phyloP scores from a whole-genome alignment of 2,329 filamentous ascomycete genomes.

The Penicillium fuscoglaucum region DNA sequence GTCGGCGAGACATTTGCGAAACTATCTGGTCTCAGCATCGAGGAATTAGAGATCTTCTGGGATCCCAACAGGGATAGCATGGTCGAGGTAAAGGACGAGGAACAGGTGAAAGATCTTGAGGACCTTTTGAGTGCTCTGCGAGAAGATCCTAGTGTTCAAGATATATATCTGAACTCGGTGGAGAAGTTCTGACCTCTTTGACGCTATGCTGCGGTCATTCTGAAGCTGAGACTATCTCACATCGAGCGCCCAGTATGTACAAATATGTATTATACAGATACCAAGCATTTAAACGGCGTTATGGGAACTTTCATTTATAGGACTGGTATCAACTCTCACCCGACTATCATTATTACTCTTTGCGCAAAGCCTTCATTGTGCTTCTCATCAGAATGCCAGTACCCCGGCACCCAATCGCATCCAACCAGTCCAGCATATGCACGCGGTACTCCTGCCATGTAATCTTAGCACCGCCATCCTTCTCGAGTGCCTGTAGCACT shows the following conservation, averaged over 20 bases:
- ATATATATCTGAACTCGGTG: slow-evolving; percentile 69
- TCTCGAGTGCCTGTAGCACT: slow-evolving; percentile 63
- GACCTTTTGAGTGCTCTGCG: slow-evolving; percentile 56
- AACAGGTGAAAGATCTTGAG: slow-evolving; percentile 58
- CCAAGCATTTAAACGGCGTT: slow-evolving; percentile 18
- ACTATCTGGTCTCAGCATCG: slow-evolving; percentile 64
- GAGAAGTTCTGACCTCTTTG: slow-evolving; percentile 25
- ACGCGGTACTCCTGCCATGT: slow-evolving; percentile 74
- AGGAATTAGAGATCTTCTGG: slow-evolving; percentile 81
- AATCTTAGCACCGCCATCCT: slow-evolving; percentile 65
- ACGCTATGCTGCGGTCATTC: background rate
- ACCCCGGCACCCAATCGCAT: slow-evolving; percentile 63
- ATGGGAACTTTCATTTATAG: background rate
- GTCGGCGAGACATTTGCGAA: slow-evolving; percentile 65
- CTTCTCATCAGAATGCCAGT: slow-evolving; percentile 73
- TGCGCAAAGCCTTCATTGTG: slow-evolving; percentile 74
- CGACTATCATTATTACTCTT: slow-evolving; percentile 27
- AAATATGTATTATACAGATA: slow-evolving; percentile 17
- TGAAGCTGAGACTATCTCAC: background rate
- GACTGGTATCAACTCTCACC: background rate
- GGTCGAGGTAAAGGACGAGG: slow-evolving; percentile 60
- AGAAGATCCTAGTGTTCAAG: slow-evolving; percentile 72
- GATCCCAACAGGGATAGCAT: slow-evolving; percentile 77
- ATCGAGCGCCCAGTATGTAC: slow-evolving; percentile 7
- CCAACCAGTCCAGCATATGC: slow-evolving; percentile 68